Evolutionary conservation across 1,284 basidiomycete genomes (phyloP), one percentile per base, ranked within the genome.

Genomic region (Marasmius fiardii): DNA sequence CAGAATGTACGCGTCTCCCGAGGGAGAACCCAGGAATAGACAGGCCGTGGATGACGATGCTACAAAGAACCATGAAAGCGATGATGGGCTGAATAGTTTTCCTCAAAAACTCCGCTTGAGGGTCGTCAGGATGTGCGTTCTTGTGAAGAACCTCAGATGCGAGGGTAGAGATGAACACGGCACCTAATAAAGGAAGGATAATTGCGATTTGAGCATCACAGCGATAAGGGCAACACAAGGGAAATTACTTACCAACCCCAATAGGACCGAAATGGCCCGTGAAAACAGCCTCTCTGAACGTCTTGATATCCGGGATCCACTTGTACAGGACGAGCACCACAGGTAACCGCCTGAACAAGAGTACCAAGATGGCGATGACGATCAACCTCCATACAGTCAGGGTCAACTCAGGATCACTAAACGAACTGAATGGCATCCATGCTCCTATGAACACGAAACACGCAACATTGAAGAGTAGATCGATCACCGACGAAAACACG

Each of bases 401-500:
- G 1, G 87, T 85, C 57, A 92, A 73, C n/a, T 71, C 72, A 0
- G 74, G 71, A 67, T 91, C 77, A 39, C 72, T 74, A 73, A 94
- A 98, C 44, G 80, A 76, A 63, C 78, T 71, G 71, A 98, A 98
- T 0, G 95, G 95, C 81, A 95, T 95, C 84, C 95, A 93, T 35
- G 95, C 94, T 57, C 94, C 94, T 56, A 97, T 88, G 67, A 90
- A 97, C 55, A 97, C 86, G 75, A 97, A 97, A 1, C 86, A 85
- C 20, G 92, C 90, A 58, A 91, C 83, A 74, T 95, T 95, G 83
- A 95, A 94, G 56, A 95, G 75, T 61, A 94, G 72, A 70, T 94
- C 95, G 67, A 99, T 93, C 64, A 99, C 96, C 72, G 92, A 95
- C 63, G 90, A 93, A 77, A 99, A 99, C 63, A 95, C 90, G 26